Evolutionary conservation across 78 protist species (phyloP).

Genomic region (Dictyostelium firmibasis): DNA sequence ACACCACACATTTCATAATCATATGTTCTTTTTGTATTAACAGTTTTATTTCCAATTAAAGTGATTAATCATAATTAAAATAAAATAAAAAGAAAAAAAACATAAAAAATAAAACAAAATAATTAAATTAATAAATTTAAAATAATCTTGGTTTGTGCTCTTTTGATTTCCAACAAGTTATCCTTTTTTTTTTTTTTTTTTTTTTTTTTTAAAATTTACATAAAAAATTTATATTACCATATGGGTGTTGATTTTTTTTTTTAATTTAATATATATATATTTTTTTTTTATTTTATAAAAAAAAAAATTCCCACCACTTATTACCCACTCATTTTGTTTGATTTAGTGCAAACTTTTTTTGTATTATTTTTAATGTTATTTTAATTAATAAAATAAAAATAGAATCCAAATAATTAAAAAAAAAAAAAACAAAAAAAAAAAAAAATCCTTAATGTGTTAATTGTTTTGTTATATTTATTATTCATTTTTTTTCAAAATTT

Average conservation of each 20-base stretch:
- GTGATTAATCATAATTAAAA: background rate
- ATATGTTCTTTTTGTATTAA: background rate
- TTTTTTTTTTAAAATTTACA: background rate
- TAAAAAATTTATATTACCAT: background rate
- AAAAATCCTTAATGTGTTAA: background rate
- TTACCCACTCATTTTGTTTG: background rate
- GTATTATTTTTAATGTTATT: background rate
- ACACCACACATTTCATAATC: background rate
- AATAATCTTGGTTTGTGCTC: background rate
- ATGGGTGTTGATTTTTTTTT: background rate
- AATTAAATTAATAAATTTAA: no score
- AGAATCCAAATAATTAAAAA: background rate
- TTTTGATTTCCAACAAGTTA: background rate
- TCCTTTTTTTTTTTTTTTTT: background rate
- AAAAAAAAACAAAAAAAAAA: no score
- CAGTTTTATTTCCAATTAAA: background rate
- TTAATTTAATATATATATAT: no score
- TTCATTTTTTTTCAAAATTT: background rate
- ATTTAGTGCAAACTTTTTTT: background rate
- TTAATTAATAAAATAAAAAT: no score
- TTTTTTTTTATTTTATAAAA: no score
- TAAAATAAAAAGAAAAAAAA: no score
- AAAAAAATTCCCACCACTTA: background rate
- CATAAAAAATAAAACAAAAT: no score
- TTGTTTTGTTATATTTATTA: background rate